Evolutionary conservation across 1,139 yeast species (phyloP).

Genomic region (Zygoascus sp.): DNA sequence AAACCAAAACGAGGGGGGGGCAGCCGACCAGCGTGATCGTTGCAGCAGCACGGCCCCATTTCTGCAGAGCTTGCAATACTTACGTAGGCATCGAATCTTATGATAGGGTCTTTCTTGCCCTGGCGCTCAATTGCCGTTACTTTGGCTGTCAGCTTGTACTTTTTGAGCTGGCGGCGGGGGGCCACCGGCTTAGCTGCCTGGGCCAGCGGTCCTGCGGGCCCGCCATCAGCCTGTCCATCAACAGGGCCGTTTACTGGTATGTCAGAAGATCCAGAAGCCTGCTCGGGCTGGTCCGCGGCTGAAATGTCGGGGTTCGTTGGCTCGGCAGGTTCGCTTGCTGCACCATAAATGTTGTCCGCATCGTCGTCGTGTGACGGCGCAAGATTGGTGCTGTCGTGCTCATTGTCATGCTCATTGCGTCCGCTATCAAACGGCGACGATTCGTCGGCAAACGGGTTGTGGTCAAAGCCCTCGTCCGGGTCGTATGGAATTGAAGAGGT

Average conservation of each 20-base stretch:
- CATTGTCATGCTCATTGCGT: neutral
- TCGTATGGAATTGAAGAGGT: conserved; percentile 30
- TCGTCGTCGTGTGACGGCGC: conserved; percentile 4
- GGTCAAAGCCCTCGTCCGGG: conserved; percentile 27
- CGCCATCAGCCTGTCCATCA: conserved; percentile 6
- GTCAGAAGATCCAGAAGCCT: neutral
- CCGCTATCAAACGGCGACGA: conserved; percentile 13
- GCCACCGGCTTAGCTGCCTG: conserved; percentile 9
- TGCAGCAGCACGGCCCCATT: neutral
- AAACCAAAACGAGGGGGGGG: no score
- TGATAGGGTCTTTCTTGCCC: conserved; percentile 47
- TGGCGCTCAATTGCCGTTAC: conserved; percentile 47
- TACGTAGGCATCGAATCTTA: conserved; percentile 44
- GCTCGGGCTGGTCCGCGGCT: no score
- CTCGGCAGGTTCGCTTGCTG: conserved; percentile 1
- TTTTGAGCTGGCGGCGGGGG: conserved; percentile 19
- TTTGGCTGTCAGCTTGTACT: conserved; percentile 37
- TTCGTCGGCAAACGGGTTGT: conserved; percentile 29
- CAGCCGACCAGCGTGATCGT: no score
- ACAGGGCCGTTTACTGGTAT: neutral
- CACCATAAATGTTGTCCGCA: conserved; percentile 8
- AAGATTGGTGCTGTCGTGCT: no score
- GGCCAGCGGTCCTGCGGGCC: conserved; percentile 3
- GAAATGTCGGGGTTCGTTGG: neutral
- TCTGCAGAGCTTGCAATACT: conserved; percentile 11